Evolutionary conservation across 805 yeast genomes (phyloP).

Genomic region (Candida andamanensis): DNA sequence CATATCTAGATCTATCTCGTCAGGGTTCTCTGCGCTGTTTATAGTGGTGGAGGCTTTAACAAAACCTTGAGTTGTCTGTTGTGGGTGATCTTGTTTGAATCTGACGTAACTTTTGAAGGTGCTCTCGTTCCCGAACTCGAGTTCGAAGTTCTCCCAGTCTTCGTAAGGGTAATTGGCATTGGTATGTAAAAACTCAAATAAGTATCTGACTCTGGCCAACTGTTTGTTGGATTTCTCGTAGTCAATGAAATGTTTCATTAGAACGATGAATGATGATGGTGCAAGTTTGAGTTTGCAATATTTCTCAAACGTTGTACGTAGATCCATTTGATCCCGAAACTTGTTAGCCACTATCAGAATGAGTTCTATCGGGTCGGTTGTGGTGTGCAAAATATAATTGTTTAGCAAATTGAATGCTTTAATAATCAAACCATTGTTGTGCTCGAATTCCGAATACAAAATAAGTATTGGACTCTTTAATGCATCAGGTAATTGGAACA

Average conservation of each 20-base stretch:
- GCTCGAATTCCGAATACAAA: constrained; percentile 61
- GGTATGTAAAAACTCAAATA: constrained; percentile 40
- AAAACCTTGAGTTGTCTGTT: constrained; percentile 37
- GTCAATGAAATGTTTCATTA: constrained; percentile 51
- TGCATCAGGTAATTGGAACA: constrained; percentile 26
- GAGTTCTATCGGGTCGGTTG: constrained; percentile 5
- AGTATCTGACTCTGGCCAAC: constrained; percentile 53
- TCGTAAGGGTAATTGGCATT: constrained; percentile 10
- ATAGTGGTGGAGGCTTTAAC: constrained; percentile 31
- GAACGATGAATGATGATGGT: constrained; percentile 40
- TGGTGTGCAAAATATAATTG: constrained; percentile 9
- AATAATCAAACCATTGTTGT: constrained; percentile 44
- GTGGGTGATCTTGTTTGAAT: constrained; percentile 31
- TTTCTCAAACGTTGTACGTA: constrained; percentile 6
- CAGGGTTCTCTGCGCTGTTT: constrained; percentile 38
- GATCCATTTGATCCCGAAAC: constrained; percentile 5
- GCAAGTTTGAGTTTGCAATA: constrained; percentile 35
- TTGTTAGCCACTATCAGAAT: constrained; percentile 1
- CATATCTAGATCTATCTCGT: constrained; percentile 57
- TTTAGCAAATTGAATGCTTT: constrained; percentile 34
- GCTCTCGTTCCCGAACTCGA: constrained; percentile 62
- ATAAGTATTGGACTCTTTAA: constrained; percentile 45
- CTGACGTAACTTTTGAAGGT: constrained; percentile 72
- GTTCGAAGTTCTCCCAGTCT: constrained; percentile 70
- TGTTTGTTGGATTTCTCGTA: constrained; percentile 55